phyloP scores from a whole-genome alignment of 108 stramenopile species.

The Chaetoceros tenuissimus region DNA sequence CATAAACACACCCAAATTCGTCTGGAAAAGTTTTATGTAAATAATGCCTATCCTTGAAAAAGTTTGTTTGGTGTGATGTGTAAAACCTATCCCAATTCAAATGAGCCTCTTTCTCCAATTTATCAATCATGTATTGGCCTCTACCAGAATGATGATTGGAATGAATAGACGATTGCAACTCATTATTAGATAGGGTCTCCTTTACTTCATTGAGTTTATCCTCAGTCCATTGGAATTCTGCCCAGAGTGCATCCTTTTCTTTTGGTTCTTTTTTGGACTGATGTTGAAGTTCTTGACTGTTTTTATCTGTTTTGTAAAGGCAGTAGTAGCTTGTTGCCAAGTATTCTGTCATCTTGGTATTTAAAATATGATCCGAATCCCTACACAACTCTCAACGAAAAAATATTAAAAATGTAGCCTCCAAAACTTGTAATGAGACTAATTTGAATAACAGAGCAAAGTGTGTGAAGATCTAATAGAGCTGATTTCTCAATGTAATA shows the following conservation, averaged over 20 bases:
- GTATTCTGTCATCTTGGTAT: too few relatives aligned
- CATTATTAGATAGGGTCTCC: neutral
- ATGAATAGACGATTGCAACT: neutral
- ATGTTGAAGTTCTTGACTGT: too few relatives aligned
- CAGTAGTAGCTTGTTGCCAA: too few relatives aligned
- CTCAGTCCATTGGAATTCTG: neutral
- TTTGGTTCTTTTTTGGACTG: neutral
- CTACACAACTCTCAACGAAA: too few relatives aligned
- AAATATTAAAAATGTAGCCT: too few relatives aligned
- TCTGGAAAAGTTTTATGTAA: constrained; percentile 66
- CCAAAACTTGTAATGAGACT: too few relatives aligned
- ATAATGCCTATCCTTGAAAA: constrained; percentile 88
- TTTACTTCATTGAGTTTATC: neutral
- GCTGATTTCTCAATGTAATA: too few relatives aligned
- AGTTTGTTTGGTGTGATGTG: constrained; percentile 41
- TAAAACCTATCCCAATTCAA: neutral
- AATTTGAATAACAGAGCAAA: too few relatives aligned
- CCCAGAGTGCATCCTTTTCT: neutral
- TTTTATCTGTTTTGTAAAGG: too few relatives aligned
- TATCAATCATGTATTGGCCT: neutral
- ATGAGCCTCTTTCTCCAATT: neutral
- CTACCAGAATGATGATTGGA: neutral
- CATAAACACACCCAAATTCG: constrained; percentile 41
- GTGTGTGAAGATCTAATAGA: too few relatives aligned
- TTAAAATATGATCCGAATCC: too few relatives aligned